Evolutionary conservation across 2,329 filamentous ascomycete genomes (phyloP).

Genomic region (Sporothrix mexicana): DNA sequence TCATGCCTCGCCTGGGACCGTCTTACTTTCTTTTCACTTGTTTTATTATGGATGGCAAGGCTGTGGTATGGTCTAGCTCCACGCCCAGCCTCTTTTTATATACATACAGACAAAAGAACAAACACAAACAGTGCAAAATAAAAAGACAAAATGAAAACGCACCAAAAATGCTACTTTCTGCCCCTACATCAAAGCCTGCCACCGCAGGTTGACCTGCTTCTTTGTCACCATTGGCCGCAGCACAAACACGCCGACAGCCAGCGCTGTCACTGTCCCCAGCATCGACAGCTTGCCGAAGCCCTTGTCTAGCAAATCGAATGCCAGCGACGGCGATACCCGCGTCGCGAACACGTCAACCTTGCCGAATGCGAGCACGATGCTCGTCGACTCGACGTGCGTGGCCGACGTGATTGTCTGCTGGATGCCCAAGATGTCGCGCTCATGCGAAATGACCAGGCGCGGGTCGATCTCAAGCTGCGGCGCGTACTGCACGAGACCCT

Average conservation of each 20-base stretch:
- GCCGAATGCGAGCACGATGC: conserved; percentile 85
- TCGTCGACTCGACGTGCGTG: conserved; percentile 88
- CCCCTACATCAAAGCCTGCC: conserved; percentile 52
- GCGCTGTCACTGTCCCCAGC: conserved; percentile 79
- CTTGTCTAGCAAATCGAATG: conserved; percentile 91
- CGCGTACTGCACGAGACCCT: conserved; percentile 78
- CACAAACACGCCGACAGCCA: conserved; percentile 76
- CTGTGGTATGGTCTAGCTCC: neutral
- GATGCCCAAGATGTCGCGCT: conserved; percentile 58
- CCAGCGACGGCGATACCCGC: conserved; percentile 80
- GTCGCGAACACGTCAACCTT: conserved; percentile 82
- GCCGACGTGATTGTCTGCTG: conserved; percentile 74
- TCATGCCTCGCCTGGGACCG: too few relatives aligned
- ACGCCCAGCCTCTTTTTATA: neutral
- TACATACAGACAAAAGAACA: neutral
- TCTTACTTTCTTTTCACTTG: too few relatives aligned
- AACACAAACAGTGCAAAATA: neutral
- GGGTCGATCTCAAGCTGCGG: conserved; percentile 84
- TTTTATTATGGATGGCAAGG: neutral
- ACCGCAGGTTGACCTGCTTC: conserved; percentile 71
- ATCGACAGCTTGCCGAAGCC: conserved; percentile 92
- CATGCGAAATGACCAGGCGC: conserved; percentile 70
- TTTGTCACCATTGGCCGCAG: conserved; percentile 80
- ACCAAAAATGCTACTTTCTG: conserved; percentile 1
- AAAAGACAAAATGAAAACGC: neutral